Evolutionary conservation across 164 flowering plant species (phyloP), one percentile per base, ranked within the genome.

Genomic region (Cinnamomum micranthum): DNA sequence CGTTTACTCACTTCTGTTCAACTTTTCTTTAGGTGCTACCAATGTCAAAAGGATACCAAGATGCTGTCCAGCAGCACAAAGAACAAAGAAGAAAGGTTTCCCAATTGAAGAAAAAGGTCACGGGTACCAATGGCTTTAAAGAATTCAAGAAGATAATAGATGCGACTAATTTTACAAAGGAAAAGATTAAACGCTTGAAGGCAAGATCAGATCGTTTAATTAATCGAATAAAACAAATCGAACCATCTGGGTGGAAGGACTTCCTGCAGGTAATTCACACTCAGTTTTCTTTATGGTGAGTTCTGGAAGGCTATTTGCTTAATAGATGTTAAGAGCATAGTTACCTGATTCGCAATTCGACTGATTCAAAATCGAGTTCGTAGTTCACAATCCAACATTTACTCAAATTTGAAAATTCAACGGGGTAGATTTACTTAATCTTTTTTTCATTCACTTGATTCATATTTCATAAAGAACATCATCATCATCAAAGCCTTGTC

Each of bases 221-320:
- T 59, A 83, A 73, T 75, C 86, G 99, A 67, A 85, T 95, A 72
- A 85, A 91, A 81, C 91, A 92, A 80, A 95, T 95, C 77, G 99
- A 95, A 84, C 97, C 99, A 74, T 93, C 99, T 78, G 99, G 99
- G 6, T 95, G 99, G 99, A 95, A 93, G 86, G 98, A 93, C 72
- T 95, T 95, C 76, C 79, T 92, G 81, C 92, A 87, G 94, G 94
- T 90, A 85, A 74, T 41, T 15, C 14, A 23, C 22, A 22, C 22
- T 64, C 6, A 6, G 5, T 64, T 64, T 11, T 5, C 22, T 6
- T 41, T 41, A 59, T n/a, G n/a, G 15, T 58, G 15, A 14, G 15
- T 9, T 58, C 62, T 14, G 15, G 19, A 58, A 14, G 15, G n/a
- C 10, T 20, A 58, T 58, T 58, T 58, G 19, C 22, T 59, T 59